These are phyloP conservation scores for Thraustochytrium sp. DNA, from an alignment of 352 stramenopile genomes.

Conservation along the genomic window DNA sequence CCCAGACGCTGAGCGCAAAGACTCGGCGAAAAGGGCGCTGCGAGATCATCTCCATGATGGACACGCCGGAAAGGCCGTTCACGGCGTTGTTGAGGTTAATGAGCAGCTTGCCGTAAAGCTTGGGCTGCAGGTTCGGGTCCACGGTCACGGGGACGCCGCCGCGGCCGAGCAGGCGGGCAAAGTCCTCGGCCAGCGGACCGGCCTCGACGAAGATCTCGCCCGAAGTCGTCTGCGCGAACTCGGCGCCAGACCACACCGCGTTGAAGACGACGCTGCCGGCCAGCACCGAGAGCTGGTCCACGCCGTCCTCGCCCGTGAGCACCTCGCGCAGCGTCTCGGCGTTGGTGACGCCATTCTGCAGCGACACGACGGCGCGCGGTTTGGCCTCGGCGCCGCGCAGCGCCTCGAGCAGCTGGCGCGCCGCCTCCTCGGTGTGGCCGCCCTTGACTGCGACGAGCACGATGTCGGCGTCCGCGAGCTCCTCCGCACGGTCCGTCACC, in stretches of 20 bases:
- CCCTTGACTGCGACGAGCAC: slow-evolving; percentile 40
- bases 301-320: neutral
- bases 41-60: neutral
- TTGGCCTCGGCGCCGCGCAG: neutral
- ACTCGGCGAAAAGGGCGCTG: neutral
- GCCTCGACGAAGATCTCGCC: slow-evolving; percentile 12
- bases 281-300: neutral
- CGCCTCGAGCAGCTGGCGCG: neutral
- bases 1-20: neutral
- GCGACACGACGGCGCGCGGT: neutral
- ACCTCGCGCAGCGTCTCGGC: neutral
- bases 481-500: neutral
- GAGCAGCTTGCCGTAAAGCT: slow-evolving; percentile 36
- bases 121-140: neutral
- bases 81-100: slow-evolving; percentile 44
- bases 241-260: neutral
- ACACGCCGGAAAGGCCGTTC: slow-evolving; percentile 9
- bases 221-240: neutral
- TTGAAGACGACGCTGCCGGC: slow-evolving; percentile 26
- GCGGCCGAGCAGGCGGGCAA: neutral
- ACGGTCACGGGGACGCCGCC: neutral
- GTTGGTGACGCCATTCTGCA: slow-evolving; percentile 42
- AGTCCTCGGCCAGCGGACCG: neutral
- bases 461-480: slow-evolving; percentile 18
- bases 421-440: slow-evolving; percentile 2